Evolutionary conservation across 192 early-diverging fungal species (phyloP), one percentile per base, ranked within the genome.

Genomic region (Coemansia sp.): DNA sequence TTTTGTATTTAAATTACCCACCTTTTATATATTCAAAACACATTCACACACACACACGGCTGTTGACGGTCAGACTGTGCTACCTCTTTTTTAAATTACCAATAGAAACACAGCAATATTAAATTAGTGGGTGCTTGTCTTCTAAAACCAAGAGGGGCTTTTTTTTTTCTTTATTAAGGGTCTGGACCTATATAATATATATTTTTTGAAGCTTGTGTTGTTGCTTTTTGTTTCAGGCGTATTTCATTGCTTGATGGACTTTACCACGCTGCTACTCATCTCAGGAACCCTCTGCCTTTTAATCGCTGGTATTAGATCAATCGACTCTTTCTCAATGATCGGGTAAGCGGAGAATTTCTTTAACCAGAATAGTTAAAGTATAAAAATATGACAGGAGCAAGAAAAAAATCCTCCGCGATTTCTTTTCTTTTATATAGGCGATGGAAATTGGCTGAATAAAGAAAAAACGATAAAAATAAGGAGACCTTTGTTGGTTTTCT

Each of bases 331-430:
- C 8, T 45, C 42, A 52, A 52, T 52, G 51, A 52, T 52, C 18
- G 51, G 51, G 51, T 52, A 52, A 52, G 51, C 28, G 28, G 42
- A 45, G 42, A 45, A 45, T 45, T 45, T 45, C n/a, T 45, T 45
- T 45, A 45, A 11, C 5, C 42, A 14, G 8, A 16, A 7, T 14
- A 36, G 34, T 8, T 36, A 36, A 4, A 36, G 34, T 36, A 8
- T 36, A 36, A 6, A 36, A 4, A 8, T 36, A 45, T n/a, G n/a
- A n/a, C n/a, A n/a, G n/a, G n/a, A n/a, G n/a, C n/a, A 14, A 45
- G 12, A 45, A 14, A 7, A 14, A 22, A 54, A 54, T 25, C 16
- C 51, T 17, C 51, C 5, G 42, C 8, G 42, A 14, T 7, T 45
- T 45, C 16, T 45, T 45, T 45, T 38, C 10, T 7, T 38, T 7